Base-by-base conservation (phyloP, 305 asterid genomes). In the Caryopteris hybrid region DNA sequence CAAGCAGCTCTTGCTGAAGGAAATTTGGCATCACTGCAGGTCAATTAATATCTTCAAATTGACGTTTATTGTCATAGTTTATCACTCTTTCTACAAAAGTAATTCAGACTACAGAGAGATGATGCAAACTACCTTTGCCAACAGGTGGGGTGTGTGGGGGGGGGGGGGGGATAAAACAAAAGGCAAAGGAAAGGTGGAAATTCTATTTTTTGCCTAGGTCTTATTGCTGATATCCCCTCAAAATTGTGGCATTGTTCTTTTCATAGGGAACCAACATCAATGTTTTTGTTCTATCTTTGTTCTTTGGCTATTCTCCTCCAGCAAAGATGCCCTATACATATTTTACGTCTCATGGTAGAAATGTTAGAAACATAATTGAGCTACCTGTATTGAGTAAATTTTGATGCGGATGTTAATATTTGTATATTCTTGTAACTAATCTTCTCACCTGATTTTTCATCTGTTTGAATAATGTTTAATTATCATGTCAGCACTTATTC, bases 1-100 rank as follows among this genome's bases (percentile, higher is more conserved):
- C 98, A 95, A 78, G 88, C 94, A 75, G 95, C 96, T 75, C 69
- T 86, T 72, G 80, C 97, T 51, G 99, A 95, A 88, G 98, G 88
- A 80, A 92, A 86, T 78, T 81, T 90, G 77, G 89, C 91, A 59
- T 83, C 99, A 10, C 85, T 95, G 68, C 98, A 92, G 98, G 99
- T 95, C 61, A 70, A 70, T 79, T 38, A 21, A 46, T 66, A 22
- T 62, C 71, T 59, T 25, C 45, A 25, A 25, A 38, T n/a, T 36
- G 60, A 69, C 55, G 41, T 11, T 76, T 34, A 52, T 61, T 60
- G 34, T 57, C 54, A 39, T 66, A 25, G 21, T 64, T 39, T 20
- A 25, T 66, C 41, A 34, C 64, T 36, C 64, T 63, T 66, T 72
- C 18, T 23, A n/a, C n/a, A n/a, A n/a, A n/a, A n/a, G n/a, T n/a